Evolutionary conservation across 225 moss, liverwort and hornwort genomes (phyloP), one percentile per base, ranked within the genome.

Genomic region (Bryum argenteum): DNA sequence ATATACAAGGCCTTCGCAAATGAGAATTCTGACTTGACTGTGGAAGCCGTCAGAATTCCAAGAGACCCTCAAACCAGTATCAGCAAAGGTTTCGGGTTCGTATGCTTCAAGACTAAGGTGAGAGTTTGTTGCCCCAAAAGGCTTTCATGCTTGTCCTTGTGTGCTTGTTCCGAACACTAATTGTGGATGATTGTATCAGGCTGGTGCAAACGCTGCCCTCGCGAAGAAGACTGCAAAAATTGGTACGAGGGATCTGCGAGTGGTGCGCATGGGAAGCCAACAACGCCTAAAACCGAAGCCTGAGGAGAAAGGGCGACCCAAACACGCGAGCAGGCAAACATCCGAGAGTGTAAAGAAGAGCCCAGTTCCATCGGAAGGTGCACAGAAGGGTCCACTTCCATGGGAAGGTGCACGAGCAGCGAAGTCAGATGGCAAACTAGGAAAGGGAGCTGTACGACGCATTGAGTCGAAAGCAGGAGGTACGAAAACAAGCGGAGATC

Each of bases 61-160:
- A 92, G 94, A 78, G 98, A 98, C 63, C 84, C 92, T 11, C 83
- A 88, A 78, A 98, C 98, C 28, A 94, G 98, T 78, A 85, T 88
- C 23, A 82, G 98, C 63, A 98, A 98, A 88, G 98, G 98, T 19
- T 91, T 94, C 72, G 92, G 81, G n/a, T 92, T 89, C 77, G 84
- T 94, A 43, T 92, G 91, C 74, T 98, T 94, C 53, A 94, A 94
- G 80, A 84, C 91, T 12, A 89, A 94, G 89, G 97, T 94, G 72
- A 62, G 44, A 56, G 9, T 10, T 40, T 28, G 52, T 44, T 52
- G 10, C 52, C 54, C 45, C 18, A 63, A 39, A 38, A 43, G 63
- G 1, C 40, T 42, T 23, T 61, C 22, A 69, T 69, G 55, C 54
- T 50, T 18, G 12, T 62, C 62, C 38, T 53, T 9, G 57, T 66